Conservation (phyloP, 257 asterid species). For the Solanum paucissectum region DNA sequence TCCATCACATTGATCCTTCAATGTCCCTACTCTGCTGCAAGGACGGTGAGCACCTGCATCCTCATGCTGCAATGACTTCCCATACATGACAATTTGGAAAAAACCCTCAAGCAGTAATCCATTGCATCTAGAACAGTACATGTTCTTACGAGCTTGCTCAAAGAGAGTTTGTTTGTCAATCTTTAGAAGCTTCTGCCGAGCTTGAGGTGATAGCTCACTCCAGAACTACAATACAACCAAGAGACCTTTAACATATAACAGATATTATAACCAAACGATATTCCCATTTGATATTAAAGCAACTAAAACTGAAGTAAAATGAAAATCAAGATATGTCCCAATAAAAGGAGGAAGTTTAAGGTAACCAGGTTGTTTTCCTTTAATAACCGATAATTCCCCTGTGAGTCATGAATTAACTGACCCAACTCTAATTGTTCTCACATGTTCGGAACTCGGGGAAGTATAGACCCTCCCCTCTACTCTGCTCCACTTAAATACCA, state of each 20-base stretch:
- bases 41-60: constrained; percentile 25
- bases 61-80: constrained; percentile 81
- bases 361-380: not conserved
- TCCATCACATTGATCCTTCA: constrained; percentile 31
- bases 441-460: not conserved
- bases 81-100: constrained; percentile 81
- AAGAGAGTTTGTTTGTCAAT: constrained; percentile 82
- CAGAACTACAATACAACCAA: constrained; percentile 62
- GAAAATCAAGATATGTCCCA: not conserved
- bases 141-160: constrained; percentile 94
- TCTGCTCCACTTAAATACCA: not conserved
- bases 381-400: not conserved
- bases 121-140: constrained; percentile 97
- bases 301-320: not conserved
- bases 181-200: constrained; percentile 71
- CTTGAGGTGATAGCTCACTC: constrained; percentile 71
- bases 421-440: not conserved
- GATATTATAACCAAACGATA: not conserved
- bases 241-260: constrained; percentile 1
- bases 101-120: constrained; percentile 93
- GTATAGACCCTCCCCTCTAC: not conserved
- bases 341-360: not conserved
- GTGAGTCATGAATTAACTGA: not conserved
- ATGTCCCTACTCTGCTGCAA: constrained; percentile 21
- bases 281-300: not conserved